A percentile compares a stretch with the other conserved stretches of the same genome.
These are phyloP conservation scores for Panellus pusillus DNA, from an alignment of 768 basidiomycete genomes.

Conservation along the genomic window DNA sequence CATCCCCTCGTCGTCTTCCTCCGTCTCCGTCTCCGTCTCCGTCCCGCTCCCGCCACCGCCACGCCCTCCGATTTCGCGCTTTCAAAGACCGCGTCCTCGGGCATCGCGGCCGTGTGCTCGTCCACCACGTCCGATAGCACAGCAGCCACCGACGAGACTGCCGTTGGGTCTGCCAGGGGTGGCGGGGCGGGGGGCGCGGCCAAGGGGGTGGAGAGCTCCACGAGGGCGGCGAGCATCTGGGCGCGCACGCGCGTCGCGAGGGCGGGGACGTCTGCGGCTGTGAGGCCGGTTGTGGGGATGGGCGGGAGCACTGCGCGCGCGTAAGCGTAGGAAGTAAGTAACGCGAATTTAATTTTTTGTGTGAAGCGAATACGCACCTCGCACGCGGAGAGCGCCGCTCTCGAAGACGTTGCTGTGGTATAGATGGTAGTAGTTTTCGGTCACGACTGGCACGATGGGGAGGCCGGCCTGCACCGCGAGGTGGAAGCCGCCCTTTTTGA, in stretches of 20 bases:
- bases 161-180: too few species aligned
- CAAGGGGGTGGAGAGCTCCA: slow-evolving; percentile 83
- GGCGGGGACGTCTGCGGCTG: slow-evolving; percentile 63
- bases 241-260: slow-evolving; percentile 69
- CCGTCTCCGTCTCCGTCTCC: slow-evolving; percentile 77
- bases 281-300: slow-evolving; percentile 71
- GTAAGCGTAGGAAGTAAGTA: slow-evolving; percentile 1
- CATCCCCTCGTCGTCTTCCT: slow-evolving; percentile 79
- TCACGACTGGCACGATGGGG: slow-evolving; percentile 88
- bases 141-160: slow-evolving; percentile 9
- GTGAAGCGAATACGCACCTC: too few species aligned
- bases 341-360: background rate
- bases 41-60: slow-evolving; percentile 66
- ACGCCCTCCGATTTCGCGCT: slow-evolving; percentile 18
- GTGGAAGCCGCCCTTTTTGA: slow-evolving; percentile 99
- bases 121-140: slow-evolving; percentile 19
- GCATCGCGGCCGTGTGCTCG: slow-evolving; percentile 9
- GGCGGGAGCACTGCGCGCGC: slow-evolving; percentile 79
- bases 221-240: slow-evolving; percentile 76
- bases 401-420: slow-evolving; percentile 81
- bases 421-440: slow-evolving; percentile 89
- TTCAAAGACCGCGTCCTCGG: slow-evolving; percentile 16
- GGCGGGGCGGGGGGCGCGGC: too few species aligned
- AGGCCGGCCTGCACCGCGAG: slow-evolving; percentile 88
- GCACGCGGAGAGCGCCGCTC: slow-evolving; percentile 73